Conservation (phyloP, 2,329 filamentous ascomycete species). For the Hypomyces rosellus region DNA sequence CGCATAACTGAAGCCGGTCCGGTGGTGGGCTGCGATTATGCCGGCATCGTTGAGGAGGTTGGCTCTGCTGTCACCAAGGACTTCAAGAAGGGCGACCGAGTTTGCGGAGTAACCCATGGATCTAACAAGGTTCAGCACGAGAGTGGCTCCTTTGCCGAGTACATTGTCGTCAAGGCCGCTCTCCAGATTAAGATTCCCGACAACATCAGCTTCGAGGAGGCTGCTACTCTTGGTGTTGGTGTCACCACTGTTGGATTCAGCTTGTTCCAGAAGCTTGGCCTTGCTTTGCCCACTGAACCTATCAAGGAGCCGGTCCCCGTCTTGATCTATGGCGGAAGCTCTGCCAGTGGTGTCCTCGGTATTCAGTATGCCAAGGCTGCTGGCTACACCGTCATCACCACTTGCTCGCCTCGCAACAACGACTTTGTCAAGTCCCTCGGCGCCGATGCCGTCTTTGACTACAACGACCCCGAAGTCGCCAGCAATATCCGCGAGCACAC, state of each 20-base stretch:
- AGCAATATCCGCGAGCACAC: slow-evolving; percentile 21
- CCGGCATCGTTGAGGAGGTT: slow-evolving; percentile 40
- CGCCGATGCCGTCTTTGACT: slow-evolving; percentile 42
- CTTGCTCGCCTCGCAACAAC: slow-evolving; percentile 32
- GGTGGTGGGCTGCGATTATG: slow-evolving; percentile 39
- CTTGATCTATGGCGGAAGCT: slow-evolving; percentile 44
- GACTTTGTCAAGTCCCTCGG: slow-evolving; percentile 34
- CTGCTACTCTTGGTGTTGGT: slow-evolving; percentile 35
- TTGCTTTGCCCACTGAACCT: slow-evolving; percentile 39
- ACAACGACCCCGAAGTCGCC: slow-evolving; percentile 24
- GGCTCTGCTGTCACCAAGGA: slow-evolving; percentile 34
- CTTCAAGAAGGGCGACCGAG: slow-evolving; percentile 42
- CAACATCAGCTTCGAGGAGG: slow-evolving; percentile 39
- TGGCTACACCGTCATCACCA: slow-evolving; percentile 33
- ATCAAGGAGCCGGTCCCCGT: slow-evolving; percentile 31
- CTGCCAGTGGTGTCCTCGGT: slow-evolving; percentile 48
- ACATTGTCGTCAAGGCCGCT: slow-evolving; percentile 32
- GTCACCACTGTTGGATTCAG: slow-evolving; percentile 34
- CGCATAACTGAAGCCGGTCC: slow-evolving; percentile 8
- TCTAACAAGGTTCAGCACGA: slow-evolving; percentile 25
- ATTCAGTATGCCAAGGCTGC: slow-evolving; percentile 39
- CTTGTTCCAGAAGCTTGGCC: slow-evolving; percentile 39
- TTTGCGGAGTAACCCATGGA: slow-evolving; percentile 36
- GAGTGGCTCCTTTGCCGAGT: slow-evolving; percentile 38
- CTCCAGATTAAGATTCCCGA: slow-evolving; percentile 40